Conservation (phyloP, 1,284 basidiomycete genomes). For the Sporisorium reilianum region DNA sequence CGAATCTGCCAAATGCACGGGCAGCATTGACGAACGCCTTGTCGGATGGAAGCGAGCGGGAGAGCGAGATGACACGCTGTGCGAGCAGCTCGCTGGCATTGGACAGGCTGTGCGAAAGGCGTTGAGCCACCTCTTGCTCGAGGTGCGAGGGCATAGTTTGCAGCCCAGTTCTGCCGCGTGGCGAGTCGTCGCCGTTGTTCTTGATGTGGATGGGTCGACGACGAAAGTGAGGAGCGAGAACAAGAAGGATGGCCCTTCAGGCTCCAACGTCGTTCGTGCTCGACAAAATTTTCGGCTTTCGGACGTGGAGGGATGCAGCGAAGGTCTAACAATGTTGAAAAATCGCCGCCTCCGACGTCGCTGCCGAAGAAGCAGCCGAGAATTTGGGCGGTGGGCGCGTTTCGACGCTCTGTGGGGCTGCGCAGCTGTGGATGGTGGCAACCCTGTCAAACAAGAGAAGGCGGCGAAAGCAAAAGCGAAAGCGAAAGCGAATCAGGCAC, state of each 20-base stretch:
- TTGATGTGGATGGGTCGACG: not conserved
- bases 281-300: slow-evolving; percentile 15
- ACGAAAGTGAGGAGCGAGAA: not conserved
- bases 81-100: slow-evolving; percentile 61
- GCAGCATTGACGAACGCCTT: slow-evolving; percentile 74
- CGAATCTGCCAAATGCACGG: slow-evolving; percentile 85
- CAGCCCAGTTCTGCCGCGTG: no score
- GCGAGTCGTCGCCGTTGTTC: not conserved
- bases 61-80: slow-evolving; percentile 58
- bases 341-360: not conserved
- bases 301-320: slow-evolving; percentile 6
- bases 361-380: not conserved
- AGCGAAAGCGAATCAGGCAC: no score
- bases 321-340: not conserved
- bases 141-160: slow-evolving; percentile 36
- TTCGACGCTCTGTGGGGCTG: not conserved
- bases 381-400: not conserved
- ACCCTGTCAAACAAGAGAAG: slow-evolving; percentile 6
- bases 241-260: slow-evolving; percentile 18
- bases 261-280: slow-evolving; percentile 5
- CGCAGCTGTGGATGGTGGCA: not conserved
- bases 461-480: no score
- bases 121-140: slow-evolving; percentile 41
- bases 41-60: slow-evolving; percentile 49
- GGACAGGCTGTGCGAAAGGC: slow-evolving; percentile 33